Evolutionary conservation across 768 basidiomycete genomes (phyloP), one percentile per base, ranked within the genome.

Genomic region (Agrocybe pediades): DNA sequence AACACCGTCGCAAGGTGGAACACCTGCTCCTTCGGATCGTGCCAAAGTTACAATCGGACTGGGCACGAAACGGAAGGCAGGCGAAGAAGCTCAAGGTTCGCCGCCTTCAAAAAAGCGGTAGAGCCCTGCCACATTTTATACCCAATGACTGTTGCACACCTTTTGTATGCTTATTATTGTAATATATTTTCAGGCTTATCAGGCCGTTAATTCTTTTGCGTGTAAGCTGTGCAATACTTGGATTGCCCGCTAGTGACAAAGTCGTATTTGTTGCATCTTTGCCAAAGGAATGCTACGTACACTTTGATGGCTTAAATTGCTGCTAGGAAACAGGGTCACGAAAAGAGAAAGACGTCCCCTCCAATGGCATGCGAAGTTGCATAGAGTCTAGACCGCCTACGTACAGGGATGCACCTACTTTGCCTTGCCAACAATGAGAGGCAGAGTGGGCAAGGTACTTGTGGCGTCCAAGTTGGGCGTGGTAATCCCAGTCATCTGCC

Each of bases 11-110:
- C 75, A 76, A 21, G 73, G 77, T 20, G 81, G 81, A 8, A 86
- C 86, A 0, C 83, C 87, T 19, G 83, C 78, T 19, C 72, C 81
- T 1, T 73, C 72, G 1, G 90, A 92, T 64, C 79, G 90, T 47
- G 80, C 83, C 26, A 93, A 85, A 69, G 83, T 94, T 40, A 81
- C 83, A 5, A 85, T 93, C 66, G 89, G 89, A 9, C 82, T 93
- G 65, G 86, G 86, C 27, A 73, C 78, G 42, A 95, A 95, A 77
- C 77, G 92, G 63, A 94, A 93, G 66, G 89, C 88, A 3, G 81
- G 69, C 1, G 87, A 87, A 26, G 90, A 92, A 51, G 77, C 79
- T n/a, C 69, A 72, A 19, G 86, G 80, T 13, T 78, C 85, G 3
- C 90, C 89, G 6, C 81, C 87, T 8, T 65, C 84, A 21, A 93